phyloP scores from a whole-genome alignment of 2,329 filamentous ascomycete species.

The Diatrype stigma region DNA sequence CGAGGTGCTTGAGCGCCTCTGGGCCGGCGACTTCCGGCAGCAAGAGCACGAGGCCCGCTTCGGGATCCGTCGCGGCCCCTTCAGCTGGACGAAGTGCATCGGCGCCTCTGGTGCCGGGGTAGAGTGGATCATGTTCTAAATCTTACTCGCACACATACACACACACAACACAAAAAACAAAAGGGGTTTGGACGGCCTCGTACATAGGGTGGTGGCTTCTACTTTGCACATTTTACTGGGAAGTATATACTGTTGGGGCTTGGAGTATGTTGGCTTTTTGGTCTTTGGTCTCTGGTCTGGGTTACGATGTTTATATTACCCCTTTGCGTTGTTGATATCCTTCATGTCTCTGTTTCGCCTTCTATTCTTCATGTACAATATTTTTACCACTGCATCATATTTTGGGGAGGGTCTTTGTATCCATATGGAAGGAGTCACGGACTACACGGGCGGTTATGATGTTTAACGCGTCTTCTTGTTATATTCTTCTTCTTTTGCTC shows the following conservation, averaged over 20 bases:
- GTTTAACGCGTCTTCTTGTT: not conserved
- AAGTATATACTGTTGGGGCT: not conserved
- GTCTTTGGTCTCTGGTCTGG: not conserved
- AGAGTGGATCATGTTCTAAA: conserved; percentile 65
- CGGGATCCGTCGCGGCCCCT: conserved; percentile 43
- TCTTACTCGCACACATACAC: too few relatives aligned
- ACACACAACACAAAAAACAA: not conserved
- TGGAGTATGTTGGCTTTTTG: not conserved
- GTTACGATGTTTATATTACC: not conserved
- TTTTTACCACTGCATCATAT: not conserved
- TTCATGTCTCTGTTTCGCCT: not conserved
- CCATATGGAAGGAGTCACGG: not conserved
- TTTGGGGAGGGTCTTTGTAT: not conserved
- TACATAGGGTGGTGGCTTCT: not conserved
- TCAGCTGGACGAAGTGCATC: conserved; percentile 56
- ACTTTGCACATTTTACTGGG: not conserved
- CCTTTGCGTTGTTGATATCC: not conserved
- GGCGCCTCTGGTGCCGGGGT: conserved; percentile 53
- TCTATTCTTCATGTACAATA: not conserved
- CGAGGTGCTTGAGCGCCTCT: conserved; percentile 80
- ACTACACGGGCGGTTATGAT: not conserved
- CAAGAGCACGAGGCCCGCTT: conserved; percentile 30
- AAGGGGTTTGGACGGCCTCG: not conserved
- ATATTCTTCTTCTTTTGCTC: too few relatives aligned
- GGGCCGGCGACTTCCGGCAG: conserved; percentile 55